These are phyloP conservation scores for Fusarium oligoseptatum DNA, from an alignment of 2,329 filamentous ascomycete species.

Conservation along the genomic window DNA sequence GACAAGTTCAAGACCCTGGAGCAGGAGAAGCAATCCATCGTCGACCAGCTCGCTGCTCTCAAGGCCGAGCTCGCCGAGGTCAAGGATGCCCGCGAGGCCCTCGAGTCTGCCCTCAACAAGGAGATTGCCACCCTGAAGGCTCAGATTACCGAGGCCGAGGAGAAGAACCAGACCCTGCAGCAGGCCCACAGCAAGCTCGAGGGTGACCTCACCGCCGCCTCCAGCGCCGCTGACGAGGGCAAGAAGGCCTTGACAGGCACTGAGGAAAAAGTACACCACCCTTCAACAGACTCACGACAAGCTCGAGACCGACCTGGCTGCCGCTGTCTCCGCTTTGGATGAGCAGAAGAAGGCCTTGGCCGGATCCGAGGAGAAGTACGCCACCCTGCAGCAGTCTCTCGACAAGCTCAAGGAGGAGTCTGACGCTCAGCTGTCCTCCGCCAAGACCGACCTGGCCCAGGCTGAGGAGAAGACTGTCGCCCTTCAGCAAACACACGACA, in stretches of 20 bases:
- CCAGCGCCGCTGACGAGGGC: conserved; percentile 45
- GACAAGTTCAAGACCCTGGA: conserved; percentile 46
- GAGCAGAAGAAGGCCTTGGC: conserved; percentile 47
- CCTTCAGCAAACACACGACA: conserved; percentile 46
- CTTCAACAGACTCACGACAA: conserved; percentile 46
- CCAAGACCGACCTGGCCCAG: conserved; percentile 40
- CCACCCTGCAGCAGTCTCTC: conserved; percentile 43
- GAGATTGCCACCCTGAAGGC: conserved; percentile 51
- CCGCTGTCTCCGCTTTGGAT: conserved; percentile 44
- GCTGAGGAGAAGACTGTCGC: conserved; percentile 45
- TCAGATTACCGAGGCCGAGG: conserved; percentile 50
- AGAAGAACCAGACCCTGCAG: conserved; percentile 51
- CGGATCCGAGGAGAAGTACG: conserved; percentile 46
- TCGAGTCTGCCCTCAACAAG: conserved; percentile 50
- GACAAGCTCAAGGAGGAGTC: conserved; percentile 46
- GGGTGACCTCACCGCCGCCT: conserved; percentile 49
- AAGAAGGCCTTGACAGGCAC: conserved; percentile 45
- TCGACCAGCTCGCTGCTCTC: conserved; percentile 50
- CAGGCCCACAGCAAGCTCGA: conserved; percentile 48
- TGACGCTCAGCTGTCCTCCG: conserved; percentile 44
- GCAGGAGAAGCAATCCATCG: conserved; percentile 48
- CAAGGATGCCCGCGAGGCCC: conserved; percentile 51
- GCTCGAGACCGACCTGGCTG: conserved; percentile 46
- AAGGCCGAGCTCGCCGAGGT: conserved; percentile 52
- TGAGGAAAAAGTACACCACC: conserved; percentile 44